Evolutionary conservation across 1,139 yeast genomes (phyloP).

Genomic region (Waltiozyma sp.): DNA sequence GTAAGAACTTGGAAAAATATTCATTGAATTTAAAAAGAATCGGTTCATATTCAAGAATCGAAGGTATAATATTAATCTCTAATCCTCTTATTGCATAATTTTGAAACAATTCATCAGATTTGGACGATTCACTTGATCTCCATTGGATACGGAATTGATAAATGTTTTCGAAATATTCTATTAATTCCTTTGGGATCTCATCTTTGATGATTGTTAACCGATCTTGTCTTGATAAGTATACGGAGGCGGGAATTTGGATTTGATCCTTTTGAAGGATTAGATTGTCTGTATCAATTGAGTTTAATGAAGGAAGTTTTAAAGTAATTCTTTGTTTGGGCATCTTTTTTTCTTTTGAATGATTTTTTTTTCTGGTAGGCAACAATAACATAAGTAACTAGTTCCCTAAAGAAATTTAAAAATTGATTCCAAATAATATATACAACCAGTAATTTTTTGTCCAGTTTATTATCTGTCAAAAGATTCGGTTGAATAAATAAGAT

Average conservation of each 20-base stretch:
- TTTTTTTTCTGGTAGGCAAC: no score
- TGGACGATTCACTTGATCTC: constrained; percentile 5
- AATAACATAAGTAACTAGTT: no score
- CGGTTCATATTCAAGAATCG: constrained; percentile 9
- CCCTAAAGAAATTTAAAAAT: no score
- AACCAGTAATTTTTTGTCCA: no score
- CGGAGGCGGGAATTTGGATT: constrained; percentile 11
- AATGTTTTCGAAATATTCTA: constrained; percentile 6
- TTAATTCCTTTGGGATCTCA: constrained; percentile 10
- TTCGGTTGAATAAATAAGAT: no score
- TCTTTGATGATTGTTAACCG: constrained; percentile 8
- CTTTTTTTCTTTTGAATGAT: background rate
- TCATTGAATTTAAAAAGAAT: constrained; percentile 7
- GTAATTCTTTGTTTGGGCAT: constrained; percentile 15
- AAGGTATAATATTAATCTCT: constrained; percentile 12
- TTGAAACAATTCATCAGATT: constrained; percentile 8
- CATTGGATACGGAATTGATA: constrained; percentile 14
- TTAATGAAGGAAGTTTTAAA: constrained; percentile 9
- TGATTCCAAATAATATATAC: no score
- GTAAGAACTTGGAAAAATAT: constrained; percentile 5
- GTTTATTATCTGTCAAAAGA: no score
- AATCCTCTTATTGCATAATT: constrained; percentile 12
- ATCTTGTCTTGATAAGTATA: constrained; percentile 12
- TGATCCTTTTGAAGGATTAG: constrained; percentile 7
- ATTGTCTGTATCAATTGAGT: constrained; percentile 14